Evolutionary conservation across 306 rosid species (phyloP), one percentile per base, ranked within the genome.

Genomic region (Rosa chinensis): DNA sequence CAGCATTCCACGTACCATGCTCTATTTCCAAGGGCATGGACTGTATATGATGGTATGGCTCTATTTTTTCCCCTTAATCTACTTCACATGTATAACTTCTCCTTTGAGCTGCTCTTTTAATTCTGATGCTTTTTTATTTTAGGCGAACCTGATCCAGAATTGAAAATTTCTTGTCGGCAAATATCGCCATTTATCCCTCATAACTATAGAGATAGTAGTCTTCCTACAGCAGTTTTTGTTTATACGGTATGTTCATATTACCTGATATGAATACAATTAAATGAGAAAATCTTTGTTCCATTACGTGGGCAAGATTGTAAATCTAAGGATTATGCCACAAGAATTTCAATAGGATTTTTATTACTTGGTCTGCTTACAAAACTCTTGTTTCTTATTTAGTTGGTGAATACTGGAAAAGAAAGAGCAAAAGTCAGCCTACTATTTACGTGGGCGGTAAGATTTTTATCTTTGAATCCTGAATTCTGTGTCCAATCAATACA

Each of bases 1-100:
- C 98, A 95, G 82, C 98, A 93, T 84, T 95, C 99, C 80, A 95
- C 99, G 66, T 95, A 95, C 85, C 99, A 95, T 82, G 99, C 99
- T 88, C 80, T 95, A 83, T 95, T 95, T 87, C 99, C 99, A 44
- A 95, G 99, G 90, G 97, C 99, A 70, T 95, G 99, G 99, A 95
- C 99, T 35, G 69, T 95, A 82, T 95, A 95, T 78, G 99, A 95
- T 84, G 99, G 99, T 95, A 91, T 81, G 62, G 63, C 68, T 79
- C 53, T 76, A 59, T 84, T 71, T 64, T 64, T 74, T 76, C 10
- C 69, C 77, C 71, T 48, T 81, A 20, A 17, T 28, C 20, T 72
- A 75, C 50, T 28, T 56, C 6, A 28, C 61, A 39, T 49, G 50
- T 73, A 61, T 35, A 13, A 12, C 42, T 77, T 75, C 16, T 21